These are phyloP conservation scores for Chenopodium quinoa DNA, from an alignment of 148 eudicot species.

Conservation along the genomic window DNA sequence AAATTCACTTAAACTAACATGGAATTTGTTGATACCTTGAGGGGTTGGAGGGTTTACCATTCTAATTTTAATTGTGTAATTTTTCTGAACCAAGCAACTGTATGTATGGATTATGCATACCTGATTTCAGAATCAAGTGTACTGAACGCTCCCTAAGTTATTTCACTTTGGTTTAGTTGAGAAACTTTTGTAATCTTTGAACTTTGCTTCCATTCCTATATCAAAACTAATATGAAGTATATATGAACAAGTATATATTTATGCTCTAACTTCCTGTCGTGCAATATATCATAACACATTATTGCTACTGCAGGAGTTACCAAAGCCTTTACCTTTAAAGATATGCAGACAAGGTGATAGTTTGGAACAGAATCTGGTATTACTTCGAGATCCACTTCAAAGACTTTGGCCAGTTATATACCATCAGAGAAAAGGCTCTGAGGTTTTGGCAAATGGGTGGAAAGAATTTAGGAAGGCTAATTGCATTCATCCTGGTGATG, in stretches of 20 bases:
- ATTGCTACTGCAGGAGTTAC: conserved; percentile 47
- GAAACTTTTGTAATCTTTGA: not conserved
- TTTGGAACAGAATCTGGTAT: conserved; percentile 25
- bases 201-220: not conserved
- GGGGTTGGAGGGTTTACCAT: no score
- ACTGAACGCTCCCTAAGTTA: not conserved
- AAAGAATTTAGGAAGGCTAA: conserved; percentile 38
- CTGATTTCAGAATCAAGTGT: not conserved
- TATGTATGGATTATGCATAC: not conserved
- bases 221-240: not conserved
- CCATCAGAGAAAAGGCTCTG: conserved; percentile 25
- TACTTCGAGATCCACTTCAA: conserved; percentile 38
- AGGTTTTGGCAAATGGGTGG: conserved; percentile 50
- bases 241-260: not conserved
- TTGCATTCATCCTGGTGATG: conserved; percentile 40
- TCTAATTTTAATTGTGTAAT: no score
- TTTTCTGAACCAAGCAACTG: not conserved
- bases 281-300: not conserved
- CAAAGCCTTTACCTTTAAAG: conserved; percentile 27
- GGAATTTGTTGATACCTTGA: not conserved
- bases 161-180: not conserved
- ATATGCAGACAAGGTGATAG: conserved; percentile 6
- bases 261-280: not conserved
- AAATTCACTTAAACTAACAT: not conserved
- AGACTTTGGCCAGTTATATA: conserved; percentile 54